Percentiles rank a stretch among this genome's conserved stretches.
These are phyloP conservation scores for barley (Hordeum vulgare) DNA, from an alignment of 176 grass and related monocot genomes.

Conservation along the genomic window MorexV3_pseudomolecules_assembly NC_058524.1:60264004-60264503, in stretches of 20 bases:
- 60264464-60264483: conserved; percentile 86
- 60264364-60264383: conserved; percentile 61
- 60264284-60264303: conserved; percentile 30
- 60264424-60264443: not conserved
- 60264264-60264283: conserved; percentile 38
- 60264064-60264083: too few relatives aligned
- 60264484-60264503: conserved; percentile 57
- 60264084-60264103: too few relatives aligned
- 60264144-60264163: not conserved
- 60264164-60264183: conserved; percentile 66
- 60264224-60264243: conserved; percentile 50
- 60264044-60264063: too few relatives aligned
- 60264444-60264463: conserved; percentile 48
- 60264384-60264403: not conserved
- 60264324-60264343: conserved; percentile 37
- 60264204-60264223: conserved; percentile 65
- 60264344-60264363: conserved; percentile 70
- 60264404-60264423: not conserved
- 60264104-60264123: not conserved
- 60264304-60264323: conserved; percentile 55
- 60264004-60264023: too few relatives aligned
- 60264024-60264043: too few relatives aligned
- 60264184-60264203: conserved; percentile 55
- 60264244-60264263: conserved; percentile 35
- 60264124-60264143: not conserved